Evolutionary conservation across 1,284 basidiomycete genomes (phyloP), one percentile per base, ranked within the genome.

Genomic region (Xerocomus minutiporus): DNA sequence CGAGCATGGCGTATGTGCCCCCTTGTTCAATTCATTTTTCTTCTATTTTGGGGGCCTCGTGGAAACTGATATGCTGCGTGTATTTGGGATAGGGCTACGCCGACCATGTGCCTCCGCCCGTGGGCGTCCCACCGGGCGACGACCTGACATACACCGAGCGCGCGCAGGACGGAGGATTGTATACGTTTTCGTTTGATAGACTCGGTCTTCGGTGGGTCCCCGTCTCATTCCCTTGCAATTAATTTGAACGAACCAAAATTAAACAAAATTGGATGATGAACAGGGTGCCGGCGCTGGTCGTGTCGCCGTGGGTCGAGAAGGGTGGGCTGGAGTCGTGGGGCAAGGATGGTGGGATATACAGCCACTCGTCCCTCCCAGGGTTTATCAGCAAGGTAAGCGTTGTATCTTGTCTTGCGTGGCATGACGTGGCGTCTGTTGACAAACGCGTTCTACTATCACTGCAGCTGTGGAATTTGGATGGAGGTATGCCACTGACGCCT

Each of bases 281-380:
- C 43, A 45, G 43, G 9, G 43, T 45, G 5, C 62, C 62, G 1
- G 11, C 64, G 28, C 46, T 63, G n/a, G 49, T 59, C 26, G 52
- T 64, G 50, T 64, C 62, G 1, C 62, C 62, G 1, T 67, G 65
- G 62, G 61, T 64, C 17, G n/a, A 57, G 20, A 53, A 65, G 32
- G 62, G 62, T 8, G 51, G 31, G 8, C 53, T 63, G 17, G 62
- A 52, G 23, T 62, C 54, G 26, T 4, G 43, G 3, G 61, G 52
- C 0, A 32, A 20, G 31, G n/a, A 53, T 23, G 64, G 51, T 2
- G 39, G n/a, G 32, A 46, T 48, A 12, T 66, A 63, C 17, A 66
- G 62, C 17, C 61, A 63, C 26, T 61, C 61, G 3, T 63, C 61
- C 20, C 58, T 63, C 11, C 53, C 55, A 0, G 60, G 48, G 29